Percentiles rank a stretch among this genome's conserved stretches.
Conservation (phyloP, 306 rosid species). For the Echinosophora koreensis region DNA sequence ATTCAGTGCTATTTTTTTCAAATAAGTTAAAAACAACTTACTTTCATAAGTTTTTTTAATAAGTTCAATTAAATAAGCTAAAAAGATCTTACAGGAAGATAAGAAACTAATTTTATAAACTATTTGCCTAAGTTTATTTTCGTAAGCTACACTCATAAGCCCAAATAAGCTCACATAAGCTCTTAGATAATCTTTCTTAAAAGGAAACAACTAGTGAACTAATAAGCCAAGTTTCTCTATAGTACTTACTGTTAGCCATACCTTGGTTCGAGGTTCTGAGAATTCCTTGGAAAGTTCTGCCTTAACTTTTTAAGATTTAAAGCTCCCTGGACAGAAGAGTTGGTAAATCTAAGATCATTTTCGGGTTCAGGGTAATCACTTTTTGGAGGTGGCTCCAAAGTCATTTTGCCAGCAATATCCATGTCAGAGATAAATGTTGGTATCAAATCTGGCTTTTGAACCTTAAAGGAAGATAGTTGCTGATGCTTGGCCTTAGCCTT, state of each 20-base stretch:
- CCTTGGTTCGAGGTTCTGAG: conserved; percentile 85
- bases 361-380: conserved; percentile 76
- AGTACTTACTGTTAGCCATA: conserved; percentile 40
- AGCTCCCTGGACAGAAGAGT: conserved; percentile 52
- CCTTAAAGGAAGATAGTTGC: conserved; percentile 63
- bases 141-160: too few species aligned
- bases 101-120: too few species aligned
- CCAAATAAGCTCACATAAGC: too few species aligned
- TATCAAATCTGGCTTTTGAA: conserved; percentile 60
- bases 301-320: conserved; percentile 62
- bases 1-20: too few species aligned
- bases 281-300: conserved; percentile 71
- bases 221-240: conserved; percentile 18
- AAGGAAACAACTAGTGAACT: conserved; percentile 16
- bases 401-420: conserved; percentile 54
- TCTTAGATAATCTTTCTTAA: neutral
- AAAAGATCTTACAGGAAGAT: too few species aligned
- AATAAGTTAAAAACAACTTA: too few species aligned
- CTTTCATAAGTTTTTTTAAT: too few species aligned
- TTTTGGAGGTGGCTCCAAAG: conserved; percentile 63
- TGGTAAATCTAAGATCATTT: conserved; percentile 61
- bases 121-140: too few species aligned
- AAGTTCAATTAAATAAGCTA: too few species aligned
- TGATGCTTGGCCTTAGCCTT: conserved; percentile 72
- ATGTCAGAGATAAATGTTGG: conserved; percentile 61